These are phyloP conservation scores for Fusarium acutatum DNA, from an alignment of 2,329 filamentous ascomycete genomes.

Conservation along the genomic window DNA sequence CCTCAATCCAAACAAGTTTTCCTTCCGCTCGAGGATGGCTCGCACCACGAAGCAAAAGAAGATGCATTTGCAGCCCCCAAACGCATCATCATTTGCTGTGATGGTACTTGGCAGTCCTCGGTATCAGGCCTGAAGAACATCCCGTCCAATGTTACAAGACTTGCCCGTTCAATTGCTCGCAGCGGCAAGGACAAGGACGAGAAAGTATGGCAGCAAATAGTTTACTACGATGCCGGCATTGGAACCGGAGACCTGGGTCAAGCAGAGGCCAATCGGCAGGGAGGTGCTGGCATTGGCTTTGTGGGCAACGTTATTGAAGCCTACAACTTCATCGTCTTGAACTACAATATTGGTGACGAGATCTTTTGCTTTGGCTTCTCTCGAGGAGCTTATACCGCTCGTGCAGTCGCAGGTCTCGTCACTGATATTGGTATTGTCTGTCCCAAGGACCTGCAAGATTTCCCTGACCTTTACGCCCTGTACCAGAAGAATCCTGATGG, in stretches of 20 bases:
- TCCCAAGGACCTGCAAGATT: constrained; percentile 39
- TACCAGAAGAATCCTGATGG: constrained; percentile 37
- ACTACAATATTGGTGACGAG: constrained; percentile 44
- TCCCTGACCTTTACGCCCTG: constrained; percentile 37
- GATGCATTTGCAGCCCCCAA: constrained; percentile 30
- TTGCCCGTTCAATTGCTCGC: constrained; percentile 43
- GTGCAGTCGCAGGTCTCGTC: constrained; percentile 44
- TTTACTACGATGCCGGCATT: constrained; percentile 50
- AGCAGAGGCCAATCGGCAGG: constrained; percentile 28
- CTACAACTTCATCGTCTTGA: constrained; percentile 49
- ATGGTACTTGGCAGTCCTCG: constrained; percentile 48
- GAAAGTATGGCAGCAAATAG: constrained; percentile 46
- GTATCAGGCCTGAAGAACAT: constrained; percentile 39
- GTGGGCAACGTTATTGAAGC: constrained; percentile 46
- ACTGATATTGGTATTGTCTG: constrained; percentile 42
- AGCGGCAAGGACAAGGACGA: constrained; percentile 37
- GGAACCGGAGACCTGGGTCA: constrained; percentile 37
- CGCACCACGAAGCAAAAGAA: constrained; percentile 18
- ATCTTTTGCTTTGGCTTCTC: constrained; percentile 50
- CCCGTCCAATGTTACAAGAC: constrained; percentile 47
- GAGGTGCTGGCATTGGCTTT: constrained; percentile 41
- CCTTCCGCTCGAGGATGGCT: constrained; percentile 24
- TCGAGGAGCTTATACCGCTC: constrained; percentile 49
- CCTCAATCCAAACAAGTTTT: constrained; percentile 10
- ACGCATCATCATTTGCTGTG: constrained; percentile 48